Evolutionary conservation across 768 basidiomycete species (phyloP).

Genomic region (Phallus indusiatus): DNA sequence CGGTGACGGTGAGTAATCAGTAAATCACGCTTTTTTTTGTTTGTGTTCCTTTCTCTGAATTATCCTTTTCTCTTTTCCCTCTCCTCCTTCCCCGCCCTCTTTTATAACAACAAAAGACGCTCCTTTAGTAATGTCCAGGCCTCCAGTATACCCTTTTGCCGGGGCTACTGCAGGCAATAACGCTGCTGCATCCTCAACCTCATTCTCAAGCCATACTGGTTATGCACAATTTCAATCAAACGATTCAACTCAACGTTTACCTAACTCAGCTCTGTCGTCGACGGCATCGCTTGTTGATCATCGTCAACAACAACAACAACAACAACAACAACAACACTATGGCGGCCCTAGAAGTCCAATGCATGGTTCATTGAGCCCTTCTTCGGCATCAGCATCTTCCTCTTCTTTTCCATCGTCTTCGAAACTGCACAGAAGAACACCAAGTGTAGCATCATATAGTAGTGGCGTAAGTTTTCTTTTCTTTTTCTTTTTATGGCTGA

Average conservation of each 20-base stretch:
- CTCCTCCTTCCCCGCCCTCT: no score
- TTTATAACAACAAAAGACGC: no score
- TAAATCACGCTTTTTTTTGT: no score
- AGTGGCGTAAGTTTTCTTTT: background rate
- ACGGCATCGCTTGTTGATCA: background rate
- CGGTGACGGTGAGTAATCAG: no score
- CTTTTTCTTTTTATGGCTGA: background rate
- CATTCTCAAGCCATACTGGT: background rate
- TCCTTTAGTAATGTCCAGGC: background rate
- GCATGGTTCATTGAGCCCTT: background rate
- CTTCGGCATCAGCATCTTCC: background rate
- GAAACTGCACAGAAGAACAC: background rate
- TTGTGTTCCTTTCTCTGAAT: no score
- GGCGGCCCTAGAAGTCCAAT: background rate
- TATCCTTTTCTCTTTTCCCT: no score
- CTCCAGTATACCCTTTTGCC: background rate
- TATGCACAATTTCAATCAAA: background rate
- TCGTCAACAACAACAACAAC: background rate
- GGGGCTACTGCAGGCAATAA: background rate
- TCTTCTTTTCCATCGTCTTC: background rate
- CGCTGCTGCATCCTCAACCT: background rate
- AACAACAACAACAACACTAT: no score
- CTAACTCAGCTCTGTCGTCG: background rate
- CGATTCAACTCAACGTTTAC: background rate
- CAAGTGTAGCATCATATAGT: background rate